Evolutionary conservation across 1,284 basidiomycete species (phyloP), one percentile per base, ranked within the genome.

Genomic region (Apiotrichum gracile): DNA sequence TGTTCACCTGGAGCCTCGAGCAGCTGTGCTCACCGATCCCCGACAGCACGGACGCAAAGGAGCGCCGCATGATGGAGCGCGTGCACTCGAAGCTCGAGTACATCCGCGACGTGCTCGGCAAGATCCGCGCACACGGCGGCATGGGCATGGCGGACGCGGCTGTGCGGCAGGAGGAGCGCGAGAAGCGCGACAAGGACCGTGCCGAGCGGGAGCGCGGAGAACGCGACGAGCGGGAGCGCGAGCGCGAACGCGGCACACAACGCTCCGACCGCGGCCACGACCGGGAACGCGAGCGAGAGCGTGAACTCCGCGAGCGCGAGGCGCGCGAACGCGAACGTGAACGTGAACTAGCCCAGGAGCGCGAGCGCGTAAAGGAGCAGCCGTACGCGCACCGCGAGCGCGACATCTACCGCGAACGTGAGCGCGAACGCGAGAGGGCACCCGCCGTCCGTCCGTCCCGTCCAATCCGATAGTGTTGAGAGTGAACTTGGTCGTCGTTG

Each of bases 1-100:
- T 93, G 66, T 83, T 84, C 37, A 84, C 85, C 25, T 89, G 84
- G 80, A 81, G 83, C 13, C 78, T 97, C 45, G 80, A 80, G 44
- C 83, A 87, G 53, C 77, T 97, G 52, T 35, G 42, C n/a, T 21
- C 37, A 22, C 39, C 49, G 13, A 85, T 96, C 78, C 57, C 56
- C 13, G 61, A 64, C 0, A 40, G 47, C 26, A 42, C 29, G 31
- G 54, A 58, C 16, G n/a, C 58, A 6, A 62, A 63, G 47, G 69
- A 73, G n/a, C 63, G 60, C 39, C 59, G 61, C 46, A 48, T 64
- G 42, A 50, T 68, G 19, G 70, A 74, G 48, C 57, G 58, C 5
- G 67, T 70, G 10, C n/a, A 71, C 13, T 65, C 69, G 55, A 72
- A 73, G 51, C 52, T 74, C 22, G 54, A 65, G 46, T 73, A 73